Base-by-base conservation (phyloP, 805 yeast genomes). In the Komagataella populi region DNA sequence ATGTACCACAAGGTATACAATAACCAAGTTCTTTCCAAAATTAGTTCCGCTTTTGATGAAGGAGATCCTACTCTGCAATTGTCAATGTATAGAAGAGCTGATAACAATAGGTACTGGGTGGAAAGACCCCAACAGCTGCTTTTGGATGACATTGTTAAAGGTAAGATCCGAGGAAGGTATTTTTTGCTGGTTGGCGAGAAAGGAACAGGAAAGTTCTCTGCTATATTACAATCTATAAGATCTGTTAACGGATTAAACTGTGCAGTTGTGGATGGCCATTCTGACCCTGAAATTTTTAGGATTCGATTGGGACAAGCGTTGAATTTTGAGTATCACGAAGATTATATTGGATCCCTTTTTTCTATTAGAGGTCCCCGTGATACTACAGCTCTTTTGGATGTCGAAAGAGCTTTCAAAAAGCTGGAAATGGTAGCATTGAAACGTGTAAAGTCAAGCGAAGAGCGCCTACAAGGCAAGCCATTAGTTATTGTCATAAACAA, bases 281-380 rank as follows among this genome's bases (percentile, higher is more conserved):
- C 90, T 0, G 95, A 87, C 61, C 87, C 91, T 0, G 95, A 87
- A 61, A 80, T 87, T 49, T 83, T 87, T 61, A 70, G 95, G 53
- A 76, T 86, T 20, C 66, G 95, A 45, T 69, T 87, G 8, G 95
- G 95, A 2, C 76, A 77, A 54, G 90, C 95, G 0, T 67, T 87
- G 49, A 79, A 83, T 54, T 87, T 81, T 61, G 80, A 80, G 45
- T 87, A 73, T 61, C 82, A 77, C 55, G 95, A 87, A 60, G 95
- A 87, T 63, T 87, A 87, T 63, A 80, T 87, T 52, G 95, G 95
- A 0, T 80, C 90, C 0, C 68, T 87, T 51, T 87, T 87, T 57
- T 81, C 88, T 14, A 84, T 87, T 49, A 68, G 87, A 24, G 95
- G 95, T 0, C 95, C 95, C 10, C 71, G 95, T 53, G 95, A 87